Base-by-base conservation (phyloP, 2,329 filamentous ascomycete species). In the Fusarium sp. region DNA sequence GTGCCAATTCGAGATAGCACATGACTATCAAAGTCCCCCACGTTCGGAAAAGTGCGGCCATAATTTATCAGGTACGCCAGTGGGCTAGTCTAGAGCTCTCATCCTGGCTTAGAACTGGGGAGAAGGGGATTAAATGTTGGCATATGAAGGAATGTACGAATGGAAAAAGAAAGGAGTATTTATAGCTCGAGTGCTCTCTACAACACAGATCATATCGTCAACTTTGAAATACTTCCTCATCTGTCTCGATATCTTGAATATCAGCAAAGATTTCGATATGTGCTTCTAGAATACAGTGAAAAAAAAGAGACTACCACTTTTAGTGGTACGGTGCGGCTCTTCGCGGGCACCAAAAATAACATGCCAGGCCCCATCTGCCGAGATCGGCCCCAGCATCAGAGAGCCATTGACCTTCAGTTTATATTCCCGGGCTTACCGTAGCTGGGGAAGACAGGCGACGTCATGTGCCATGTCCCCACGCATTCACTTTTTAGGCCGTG, bases 31-130 rank as follows among this genome's bases (percentile, higher is more conserved):
- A 64, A 54, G 42, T 57, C 58, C 73, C 73, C 71, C 70, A 66
- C 70, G 67, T 71, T 69, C 75, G 75, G 75, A 75, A 77, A 77
- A 77, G 54, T 67, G 75, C 75, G 75, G 75, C 63, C 52, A 58
- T 60, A 45, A 25, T 55, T 46, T 60, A 62, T 56, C 65, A 55
- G 62, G 68, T 52, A 62, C 68, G 47, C 50, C 25, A 59, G 64
- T 47, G 45, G 47, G 29, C 35, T 67, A 41, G 36, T 41, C 47
- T 49, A 62, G 36, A 68, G 38, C 36, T 67, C 39, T 46, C 44
- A 68, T 68, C 57, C 57, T 64, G 46, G 41, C 18, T 31, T 25
- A 22, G 35, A 17, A 27, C 35, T 53, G 18, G 29, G n/a, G 39
- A 47, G 53, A 27, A 27, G 53, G 17, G 29, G n/a, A 17, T 18